These are phyloP conservation scores for Acanthamoeba royreba DNA, from an alignment of 208 protist genomes.

Conservation along the genomic window DNA sequence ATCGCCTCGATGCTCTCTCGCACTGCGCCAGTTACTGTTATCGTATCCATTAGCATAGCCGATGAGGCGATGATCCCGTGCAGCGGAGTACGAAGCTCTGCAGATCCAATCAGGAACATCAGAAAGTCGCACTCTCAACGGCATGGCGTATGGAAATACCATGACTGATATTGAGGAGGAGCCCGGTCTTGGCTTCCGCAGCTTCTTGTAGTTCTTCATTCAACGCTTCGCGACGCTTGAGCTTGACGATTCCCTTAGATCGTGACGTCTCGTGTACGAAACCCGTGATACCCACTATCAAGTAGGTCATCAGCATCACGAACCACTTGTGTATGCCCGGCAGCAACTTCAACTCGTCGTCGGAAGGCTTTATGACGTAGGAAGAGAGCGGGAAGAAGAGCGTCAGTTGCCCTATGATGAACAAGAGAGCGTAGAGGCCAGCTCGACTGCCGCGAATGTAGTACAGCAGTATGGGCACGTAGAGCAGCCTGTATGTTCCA, in stretches of 20 bases:
- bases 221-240: neutral
- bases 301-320: conserved; percentile 3
- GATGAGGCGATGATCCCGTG: conserved; percentile 21
- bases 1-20: neutral
- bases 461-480: conserved; percentile 14
- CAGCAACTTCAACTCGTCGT: neutral
- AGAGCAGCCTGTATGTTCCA: neutral
- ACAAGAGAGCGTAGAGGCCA: neutral
- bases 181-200: neutral
- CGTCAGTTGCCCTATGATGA: neutral
- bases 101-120: neutral
- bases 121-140: neutral
- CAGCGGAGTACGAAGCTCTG: conserved; percentile 29
- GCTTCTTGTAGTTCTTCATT: conserved; percentile 40
- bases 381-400: neutral
- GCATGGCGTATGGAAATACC: neutral
- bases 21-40: neutral
- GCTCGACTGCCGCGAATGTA: conserved; percentile 1
- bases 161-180: conserved; percentile 42
- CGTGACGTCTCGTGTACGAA: conserved; percentile 30
- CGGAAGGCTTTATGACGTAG: neutral
- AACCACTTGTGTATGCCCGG: neutral
- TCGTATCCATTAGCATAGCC: neutral
- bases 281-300: neutral
- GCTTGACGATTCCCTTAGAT: neutral